A percentile compares a stretch with the other conserved stretches of the same genome.
Conservation (phyloP, 2,329 filamentous ascomycete genomes). For the Neopestalotiopsis sp. region DNA sequence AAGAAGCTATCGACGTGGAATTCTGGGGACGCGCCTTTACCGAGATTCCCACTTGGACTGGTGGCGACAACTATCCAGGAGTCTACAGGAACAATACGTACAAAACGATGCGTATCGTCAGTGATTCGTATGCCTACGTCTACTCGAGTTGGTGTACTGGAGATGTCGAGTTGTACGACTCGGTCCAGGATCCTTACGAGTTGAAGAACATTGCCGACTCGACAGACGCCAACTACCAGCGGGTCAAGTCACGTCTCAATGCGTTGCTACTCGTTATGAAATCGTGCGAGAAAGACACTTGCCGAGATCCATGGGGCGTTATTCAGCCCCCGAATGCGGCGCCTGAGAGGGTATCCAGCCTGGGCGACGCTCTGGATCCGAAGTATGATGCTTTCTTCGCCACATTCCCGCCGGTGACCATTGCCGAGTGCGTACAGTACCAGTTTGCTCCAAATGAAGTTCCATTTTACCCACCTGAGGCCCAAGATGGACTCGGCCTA, state of each 20-base stretch:
- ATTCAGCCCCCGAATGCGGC: conserved; percentile 50
- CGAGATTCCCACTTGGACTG: conserved; percentile 7
- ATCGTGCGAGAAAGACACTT: conserved; percentile 28
- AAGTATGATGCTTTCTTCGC: conserved; percentile 59
- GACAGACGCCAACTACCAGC: conserved; percentile 19
- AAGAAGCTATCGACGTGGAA: conserved; percentile 49
- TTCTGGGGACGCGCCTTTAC: conserved; percentile 47
- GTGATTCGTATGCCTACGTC: conserved; percentile 61
- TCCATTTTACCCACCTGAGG: not conserved
- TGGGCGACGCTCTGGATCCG: conserved; percentile 54
- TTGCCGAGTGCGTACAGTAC: conserved; percentile 3
- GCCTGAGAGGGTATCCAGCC: not conserved
- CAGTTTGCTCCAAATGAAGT: not conserved
- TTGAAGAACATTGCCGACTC: conserved; percentile 26
- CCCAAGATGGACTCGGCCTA: not conserved
- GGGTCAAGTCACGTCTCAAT: conserved; percentile 26
- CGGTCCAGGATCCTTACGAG: conserved; percentile 41
- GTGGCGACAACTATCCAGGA: not conserved
- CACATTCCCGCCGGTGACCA: conserved; percentile 18
- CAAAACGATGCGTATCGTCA: conserved; percentile 61
- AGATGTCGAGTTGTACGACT: conserved; percentile 69
- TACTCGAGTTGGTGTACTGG: conserved; percentile 74
- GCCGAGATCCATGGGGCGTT: conserved; percentile 49
- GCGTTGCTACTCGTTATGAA: conserved; percentile 32
- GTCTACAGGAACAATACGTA: conserved; percentile 57